Evolutionary conservation across 306 rosid genomes (phyloP).

Genomic region (Castanospermum australe): DNA sequence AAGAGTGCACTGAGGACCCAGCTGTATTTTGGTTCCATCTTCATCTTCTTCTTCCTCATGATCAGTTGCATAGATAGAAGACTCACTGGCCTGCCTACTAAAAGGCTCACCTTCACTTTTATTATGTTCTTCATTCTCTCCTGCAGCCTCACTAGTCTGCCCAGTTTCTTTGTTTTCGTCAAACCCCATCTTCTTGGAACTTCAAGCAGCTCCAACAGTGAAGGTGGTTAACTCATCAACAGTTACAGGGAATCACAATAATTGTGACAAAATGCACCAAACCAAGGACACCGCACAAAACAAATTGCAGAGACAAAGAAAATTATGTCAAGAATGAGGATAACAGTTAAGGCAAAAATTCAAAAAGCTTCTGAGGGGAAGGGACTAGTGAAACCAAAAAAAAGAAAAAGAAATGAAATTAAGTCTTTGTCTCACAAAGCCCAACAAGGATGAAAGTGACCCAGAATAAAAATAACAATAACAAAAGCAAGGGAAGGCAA

Average conservation of each 20-base stretch:
- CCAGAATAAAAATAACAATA: not conserved
- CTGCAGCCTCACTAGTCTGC: constrained; percentile 18
- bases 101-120: constrained; percentile 23
- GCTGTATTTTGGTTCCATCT: constrained; percentile 45
- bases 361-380: not conserved
- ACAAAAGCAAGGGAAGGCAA: not conserved
- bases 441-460: constrained; percentile 18
- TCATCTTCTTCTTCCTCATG: constrained; percentile 67
- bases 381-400: constrained; percentile 22
- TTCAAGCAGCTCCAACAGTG: constrained; percentile 42
- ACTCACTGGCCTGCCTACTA: constrained; percentile 47
- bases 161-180: constrained; percentile 37
- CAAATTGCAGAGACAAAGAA: not conserved
- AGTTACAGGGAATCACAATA: not conserved
- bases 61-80: constrained; percentile 52
- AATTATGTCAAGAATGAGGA: not conserved
- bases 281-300: constrained; percentile 22
- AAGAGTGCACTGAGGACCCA: constrained; percentile 69
- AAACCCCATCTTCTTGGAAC: constrained; percentile 62
- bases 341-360: not conserved
- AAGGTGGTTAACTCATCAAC: constrained; percentile 45
- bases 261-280: not conserved
- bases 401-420: not conserved
- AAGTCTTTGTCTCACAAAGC: constrained; percentile 4
- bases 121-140: not conserved